These are phyloP conservation scores for Fennellomyces sp. DNA, from an alignment of 371 early-diverging fungal species.

Conservation along the genomic window DNA sequence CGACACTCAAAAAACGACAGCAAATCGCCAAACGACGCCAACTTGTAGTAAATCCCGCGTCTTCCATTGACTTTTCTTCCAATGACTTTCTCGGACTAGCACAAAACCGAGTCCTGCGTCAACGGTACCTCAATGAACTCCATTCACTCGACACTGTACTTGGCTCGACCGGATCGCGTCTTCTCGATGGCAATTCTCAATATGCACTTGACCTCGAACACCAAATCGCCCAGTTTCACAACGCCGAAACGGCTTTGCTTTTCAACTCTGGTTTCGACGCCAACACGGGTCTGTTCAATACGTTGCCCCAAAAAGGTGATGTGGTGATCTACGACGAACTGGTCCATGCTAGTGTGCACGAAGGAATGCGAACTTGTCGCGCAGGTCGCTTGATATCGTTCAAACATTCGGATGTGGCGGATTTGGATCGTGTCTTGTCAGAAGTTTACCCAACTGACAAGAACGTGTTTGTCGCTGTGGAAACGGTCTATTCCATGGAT, in stretches of 20 bases:
- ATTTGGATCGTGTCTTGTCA: conserved; percentile 43
- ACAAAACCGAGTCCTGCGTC: conserved; percentile 39
- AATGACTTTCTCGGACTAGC: conserved; percentile 85
- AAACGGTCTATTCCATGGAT: conserved; percentile 87
- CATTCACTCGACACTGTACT: conserved; percentile 35
- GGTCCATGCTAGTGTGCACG: conserved; percentile 85
- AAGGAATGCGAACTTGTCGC: conserved; percentile 71
- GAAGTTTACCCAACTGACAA: conserved; percentile 10
- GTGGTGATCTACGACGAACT: conserved; percentile 73
- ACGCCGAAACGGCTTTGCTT: conserved; percentile 63
- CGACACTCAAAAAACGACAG: conserved; percentile 30
- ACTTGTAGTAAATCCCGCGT: conserved; percentile 39
- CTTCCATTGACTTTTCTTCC: conserved; percentile 73
- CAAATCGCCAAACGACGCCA: conserved; percentile 45
- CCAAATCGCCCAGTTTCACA: conserved; percentile 66
- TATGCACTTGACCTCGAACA: conserved; percentile 65
- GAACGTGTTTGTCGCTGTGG: conserved; percentile 75
- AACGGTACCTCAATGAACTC: conserved; percentile 50
- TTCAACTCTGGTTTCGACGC: conserved; percentile 90
- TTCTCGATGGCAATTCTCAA: conserved; percentile 75
- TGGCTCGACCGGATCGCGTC: conserved; percentile 82
- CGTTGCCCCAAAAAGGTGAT: conserved; percentile 70
- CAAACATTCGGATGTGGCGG: conserved; percentile 73
- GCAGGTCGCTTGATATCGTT: conserved; percentile 56
- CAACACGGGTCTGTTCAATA: conserved; percentile 71